Conservation (phyloP, 2,329 filamentous ascomycete species). For the Stemphylium vesicarium region DNA sequence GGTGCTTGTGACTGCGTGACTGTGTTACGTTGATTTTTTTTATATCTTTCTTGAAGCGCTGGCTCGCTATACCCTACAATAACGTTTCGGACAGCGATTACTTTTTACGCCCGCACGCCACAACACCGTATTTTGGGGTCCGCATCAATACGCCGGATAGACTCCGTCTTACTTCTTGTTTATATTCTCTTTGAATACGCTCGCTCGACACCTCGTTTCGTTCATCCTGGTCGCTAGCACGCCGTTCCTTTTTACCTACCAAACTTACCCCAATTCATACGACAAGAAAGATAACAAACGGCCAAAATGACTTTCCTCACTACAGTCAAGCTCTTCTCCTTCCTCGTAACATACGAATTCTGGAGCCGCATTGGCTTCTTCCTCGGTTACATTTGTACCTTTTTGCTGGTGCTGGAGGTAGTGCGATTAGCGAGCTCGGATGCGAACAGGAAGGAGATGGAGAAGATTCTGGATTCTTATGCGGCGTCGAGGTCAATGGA, state of each 20-base stretch:
- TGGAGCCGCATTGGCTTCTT: constrained; percentile 29
- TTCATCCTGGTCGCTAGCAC: neutral
- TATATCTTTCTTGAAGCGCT: too few relatives aligned
- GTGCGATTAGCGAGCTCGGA: constrained; percentile 28
- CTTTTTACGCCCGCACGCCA: too few relatives aligned
- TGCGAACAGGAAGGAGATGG: constrained; percentile 31
- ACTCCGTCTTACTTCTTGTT: too few relatives aligned
- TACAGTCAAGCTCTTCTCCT: constrained; percentile 10
- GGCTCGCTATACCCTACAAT: too few relatives aligned
- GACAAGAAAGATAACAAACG: neutral
- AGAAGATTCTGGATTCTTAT: constrained; percentile 31
- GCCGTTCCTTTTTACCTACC: neutral
- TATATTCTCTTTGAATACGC: too few relatives aligned
- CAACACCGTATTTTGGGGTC: too few relatives aligned
- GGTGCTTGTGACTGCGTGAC: too few relatives aligned
- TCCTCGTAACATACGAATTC: constrained; percentile 21
- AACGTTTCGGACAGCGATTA: too few relatives aligned
- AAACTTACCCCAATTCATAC: neutral
- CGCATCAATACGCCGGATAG: too few relatives aligned
- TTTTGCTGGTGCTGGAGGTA: constrained; percentile 30
- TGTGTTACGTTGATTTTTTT: too few relatives aligned
- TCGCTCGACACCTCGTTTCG: too few relatives aligned
- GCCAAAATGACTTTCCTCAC: neutral
- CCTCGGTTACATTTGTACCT: constrained; percentile 30
- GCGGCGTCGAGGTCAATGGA: constrained; percentile 11